A percentile compares a stretch with the other conserved stretches of the same genome.
Conservation (phyloP, 148 eudicot species). For the Rhododendron griersonianum region DNA sequence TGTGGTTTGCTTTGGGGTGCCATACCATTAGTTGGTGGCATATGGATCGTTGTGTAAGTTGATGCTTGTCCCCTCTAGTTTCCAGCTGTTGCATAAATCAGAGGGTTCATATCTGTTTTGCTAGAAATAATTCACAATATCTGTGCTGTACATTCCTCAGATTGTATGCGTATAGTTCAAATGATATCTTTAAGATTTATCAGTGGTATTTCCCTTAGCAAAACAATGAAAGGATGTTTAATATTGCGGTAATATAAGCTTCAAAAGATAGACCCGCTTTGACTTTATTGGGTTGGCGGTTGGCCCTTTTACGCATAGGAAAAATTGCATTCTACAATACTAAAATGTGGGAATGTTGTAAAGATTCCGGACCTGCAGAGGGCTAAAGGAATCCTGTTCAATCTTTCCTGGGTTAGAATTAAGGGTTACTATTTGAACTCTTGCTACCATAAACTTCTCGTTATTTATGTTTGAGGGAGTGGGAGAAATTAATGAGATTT, state of each 20-base stretch:
- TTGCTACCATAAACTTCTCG: not conserved
- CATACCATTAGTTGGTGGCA: conserved; percentile 92
- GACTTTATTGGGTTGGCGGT: too few species aligned
- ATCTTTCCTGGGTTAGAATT: not conserved
- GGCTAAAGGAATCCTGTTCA: not conserved
- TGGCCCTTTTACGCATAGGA: not conserved
- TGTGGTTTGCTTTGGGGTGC: conserved; percentile 88
- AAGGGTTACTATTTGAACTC: not conserved
- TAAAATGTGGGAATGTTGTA: not conserved
- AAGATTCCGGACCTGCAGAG: not conserved
- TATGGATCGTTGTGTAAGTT: conserved; percentile 88
- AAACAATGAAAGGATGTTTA: not conserved
- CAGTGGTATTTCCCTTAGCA: not conserved
- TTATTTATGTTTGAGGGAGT: not conserved
- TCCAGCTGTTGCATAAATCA: not conserved
- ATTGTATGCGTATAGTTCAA: not conserved
- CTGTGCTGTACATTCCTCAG: not conserved
- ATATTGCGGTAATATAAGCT: not conserved
- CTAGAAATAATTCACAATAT: not conserved
- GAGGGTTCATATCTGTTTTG: not conserved
- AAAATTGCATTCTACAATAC: not conserved
- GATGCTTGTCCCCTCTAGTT: not conserved
- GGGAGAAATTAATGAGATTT: not conserved
- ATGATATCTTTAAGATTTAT: not conserved
- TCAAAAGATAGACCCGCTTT: not conserved